Evolutionary conservation across 2,329 filamentous ascomycete species (phyloP).

Genomic region (Dactylonectria estremocensis): DNA sequence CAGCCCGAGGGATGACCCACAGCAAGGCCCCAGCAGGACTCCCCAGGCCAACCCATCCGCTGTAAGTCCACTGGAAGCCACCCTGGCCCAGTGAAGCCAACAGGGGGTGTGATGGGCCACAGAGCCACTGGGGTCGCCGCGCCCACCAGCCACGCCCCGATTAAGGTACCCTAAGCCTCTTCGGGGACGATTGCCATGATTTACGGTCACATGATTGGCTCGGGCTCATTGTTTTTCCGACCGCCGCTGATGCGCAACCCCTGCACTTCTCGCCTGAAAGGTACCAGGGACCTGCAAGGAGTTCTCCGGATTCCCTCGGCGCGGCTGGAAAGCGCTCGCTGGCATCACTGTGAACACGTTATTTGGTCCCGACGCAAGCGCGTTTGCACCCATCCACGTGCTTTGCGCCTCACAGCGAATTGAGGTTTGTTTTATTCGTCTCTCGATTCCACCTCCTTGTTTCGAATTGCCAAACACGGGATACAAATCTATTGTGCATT

Average conservation of each 20-base stretch:
- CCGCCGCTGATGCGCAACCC: constrained; percentile 41
- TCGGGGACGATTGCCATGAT: constrained; percentile 41
- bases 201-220: constrained; percentile 43
- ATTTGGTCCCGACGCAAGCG: constrained; percentile 14
- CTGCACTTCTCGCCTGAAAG: constrained; percentile 30
- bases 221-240: constrained; percentile 51
- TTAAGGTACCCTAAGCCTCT: constrained; percentile 46
- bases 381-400: background rate
- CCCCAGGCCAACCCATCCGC: constrained; percentile 24
- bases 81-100: constrained; percentile 33
- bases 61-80: constrained; percentile 39
- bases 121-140: constrained; percentile 33
- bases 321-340: constrained; percentile 23
- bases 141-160: constrained; percentile 38
- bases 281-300: constrained; percentile 37
- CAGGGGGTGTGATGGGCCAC: constrained; percentile 21
- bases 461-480: background rate
- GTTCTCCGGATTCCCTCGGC: constrained; percentile 41
- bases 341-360: constrained; percentile 15
- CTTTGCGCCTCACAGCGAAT: background rate
- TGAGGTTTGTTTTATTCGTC: background rate
- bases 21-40: constrained; percentile 10
- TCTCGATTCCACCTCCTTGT: background rate
- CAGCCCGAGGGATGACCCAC: constrained; percentile 24
- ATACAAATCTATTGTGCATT: background rate